phyloP scores from a whole-genome alignment of 768 basidiomycete genomes.

The Boletus eberwhitei region DNA sequence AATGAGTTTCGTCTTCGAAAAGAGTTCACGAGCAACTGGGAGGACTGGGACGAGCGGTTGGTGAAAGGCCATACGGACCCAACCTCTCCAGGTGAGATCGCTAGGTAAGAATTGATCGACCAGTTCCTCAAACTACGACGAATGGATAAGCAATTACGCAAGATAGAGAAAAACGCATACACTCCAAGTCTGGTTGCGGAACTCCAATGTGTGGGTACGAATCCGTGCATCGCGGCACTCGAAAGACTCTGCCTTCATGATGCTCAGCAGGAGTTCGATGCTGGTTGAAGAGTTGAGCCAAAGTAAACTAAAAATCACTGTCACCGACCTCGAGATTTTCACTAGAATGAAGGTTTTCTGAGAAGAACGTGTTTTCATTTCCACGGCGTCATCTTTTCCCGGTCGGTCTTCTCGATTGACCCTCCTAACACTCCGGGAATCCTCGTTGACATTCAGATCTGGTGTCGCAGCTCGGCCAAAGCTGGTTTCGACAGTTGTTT shows the following conservation, averaged over 20 bases:
- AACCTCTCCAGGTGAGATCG: conserved; percentile 74
- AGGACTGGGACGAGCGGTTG: conserved; percentile 76
- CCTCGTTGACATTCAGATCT: conserved; percentile 21
- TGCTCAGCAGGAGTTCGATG: conserved; percentile 69
- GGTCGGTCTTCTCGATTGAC: conserved; percentile 16
- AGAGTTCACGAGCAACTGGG: conserved; percentile 73
- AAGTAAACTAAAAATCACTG: conserved; percentile 4
- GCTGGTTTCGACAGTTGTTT: conserved; percentile 9
- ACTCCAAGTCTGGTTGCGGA: conserved; percentile 80
- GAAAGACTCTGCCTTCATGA: conserved; percentile 81
- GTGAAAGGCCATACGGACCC: conserved; percentile 81
- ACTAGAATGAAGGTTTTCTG: conserved; percentile 84
- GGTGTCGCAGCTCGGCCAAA: conserved; percentile 11
- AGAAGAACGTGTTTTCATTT: conserved; percentile 77
- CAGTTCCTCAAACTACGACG: conserved; percentile 66
- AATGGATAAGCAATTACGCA: conserved; percentile 4
- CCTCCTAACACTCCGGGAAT: conserved; percentile 19
- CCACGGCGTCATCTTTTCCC: conserved; percentile 58
- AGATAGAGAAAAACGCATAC: conserved; percentile 41
- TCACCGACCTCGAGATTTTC: conserved; percentile 60
- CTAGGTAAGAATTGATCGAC: conserved; percentile 79
- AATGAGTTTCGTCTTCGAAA: conserved; percentile 74
- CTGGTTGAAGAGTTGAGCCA: conserved; percentile 35
- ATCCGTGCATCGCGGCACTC: conserved; percentile 77
- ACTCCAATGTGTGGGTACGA: conserved; percentile 75